phyloP scores from a whole-genome alignment of 495 filamentous ascomycete genomes.

The Penicillium argentinense region DNA sequence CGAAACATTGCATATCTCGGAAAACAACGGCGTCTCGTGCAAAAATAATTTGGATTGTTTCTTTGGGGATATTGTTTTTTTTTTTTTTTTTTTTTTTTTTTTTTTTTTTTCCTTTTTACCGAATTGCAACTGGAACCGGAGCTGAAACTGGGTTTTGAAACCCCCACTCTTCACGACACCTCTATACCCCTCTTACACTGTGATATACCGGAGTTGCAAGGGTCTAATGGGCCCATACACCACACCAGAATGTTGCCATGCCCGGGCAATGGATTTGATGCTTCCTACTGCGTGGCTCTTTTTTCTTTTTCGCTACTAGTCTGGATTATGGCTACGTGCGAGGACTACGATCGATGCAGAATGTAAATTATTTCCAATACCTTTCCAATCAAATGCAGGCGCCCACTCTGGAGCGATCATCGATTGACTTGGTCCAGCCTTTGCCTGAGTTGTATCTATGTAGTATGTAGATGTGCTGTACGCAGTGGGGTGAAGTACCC shows the following conservation, averaged over 20 bases:
- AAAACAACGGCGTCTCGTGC: slow-evolving; percentile 5
- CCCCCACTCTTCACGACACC: too few species aligned
- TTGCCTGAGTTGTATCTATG: too few species aligned
- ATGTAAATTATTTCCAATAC: neutral
- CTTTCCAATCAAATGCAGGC: neutral
- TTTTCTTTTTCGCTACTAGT: neutral
- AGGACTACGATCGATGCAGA: neutral
- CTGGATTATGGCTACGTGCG: neutral
- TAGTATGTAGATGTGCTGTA: too few species aligned
- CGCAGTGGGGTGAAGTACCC: too few species aligned
- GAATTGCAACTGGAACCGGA: too few species aligned
- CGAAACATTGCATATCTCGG: slow-evolving; percentile 15
- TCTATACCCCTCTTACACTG: slow-evolving; percentile 4
- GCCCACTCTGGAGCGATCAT: neutral
- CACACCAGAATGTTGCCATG: slow-evolving; percentile 9
- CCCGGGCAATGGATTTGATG: neutral
- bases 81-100: neutral
- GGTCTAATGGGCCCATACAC: slow-evolving; percentile 11
- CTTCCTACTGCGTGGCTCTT: neutral
- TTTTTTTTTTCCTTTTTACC: slow-evolving; percentile 1
- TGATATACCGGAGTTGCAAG: slow-evolving; percentile 16
- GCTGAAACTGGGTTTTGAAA: too few species aligned
- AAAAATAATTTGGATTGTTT: neutral
- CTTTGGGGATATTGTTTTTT: neutral
- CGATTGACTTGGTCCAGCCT: too few species aligned